These are phyloP conservation scores for Acorus gramineus DNA, from an alignment of 106 monocot species.

Conservation along the genomic window DNA sequence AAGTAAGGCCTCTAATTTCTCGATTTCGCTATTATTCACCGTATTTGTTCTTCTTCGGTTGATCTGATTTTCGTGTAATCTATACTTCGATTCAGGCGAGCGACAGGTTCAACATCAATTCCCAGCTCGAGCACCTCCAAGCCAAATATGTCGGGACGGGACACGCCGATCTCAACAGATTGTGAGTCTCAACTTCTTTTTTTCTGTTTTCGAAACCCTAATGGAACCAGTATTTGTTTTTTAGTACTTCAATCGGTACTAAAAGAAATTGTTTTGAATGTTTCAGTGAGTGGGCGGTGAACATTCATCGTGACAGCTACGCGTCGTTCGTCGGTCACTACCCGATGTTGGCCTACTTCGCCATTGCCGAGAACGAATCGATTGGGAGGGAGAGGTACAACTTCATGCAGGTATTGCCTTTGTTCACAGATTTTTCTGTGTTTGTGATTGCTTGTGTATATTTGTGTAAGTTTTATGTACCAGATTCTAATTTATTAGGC, in stretches of 20 bases:
- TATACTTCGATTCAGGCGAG: slow-evolving; percentile 30
- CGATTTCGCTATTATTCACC: too few species aligned
- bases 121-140: slow-evolving; percentile 90
- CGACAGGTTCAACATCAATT: slow-evolving; percentile 85
- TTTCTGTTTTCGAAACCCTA: not conserved
- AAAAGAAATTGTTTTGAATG: not conserved
- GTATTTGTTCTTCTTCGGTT: too few species aligned
- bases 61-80: too few species aligned
- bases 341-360: slow-evolving; percentile 67
- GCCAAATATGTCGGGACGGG: slow-evolving; percentile 90
- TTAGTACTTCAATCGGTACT: too few species aligned
- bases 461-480: not conserved
- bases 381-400: slow-evolving; percentile 87
- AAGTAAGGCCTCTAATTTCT: too few species aligned
- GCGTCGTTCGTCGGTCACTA: slow-evolving; percentile 79
- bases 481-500: too few species aligned
- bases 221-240: too few species aligned
- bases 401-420: slow-evolving; percentile 74
- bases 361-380: slow-evolving; percentile 79
- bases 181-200: slow-evolving; percentile 27
- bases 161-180: slow-evolving; percentile 69
- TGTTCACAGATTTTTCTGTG: not conserved
- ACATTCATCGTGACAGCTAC: slow-evolving; percentile 77
- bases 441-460: not conserved
- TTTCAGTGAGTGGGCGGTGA: slow-evolving; percentile 71